Evolutionary conservation across 768 basidiomycete species (phyloP).

Genomic region (Trametes punicea): DNA sequence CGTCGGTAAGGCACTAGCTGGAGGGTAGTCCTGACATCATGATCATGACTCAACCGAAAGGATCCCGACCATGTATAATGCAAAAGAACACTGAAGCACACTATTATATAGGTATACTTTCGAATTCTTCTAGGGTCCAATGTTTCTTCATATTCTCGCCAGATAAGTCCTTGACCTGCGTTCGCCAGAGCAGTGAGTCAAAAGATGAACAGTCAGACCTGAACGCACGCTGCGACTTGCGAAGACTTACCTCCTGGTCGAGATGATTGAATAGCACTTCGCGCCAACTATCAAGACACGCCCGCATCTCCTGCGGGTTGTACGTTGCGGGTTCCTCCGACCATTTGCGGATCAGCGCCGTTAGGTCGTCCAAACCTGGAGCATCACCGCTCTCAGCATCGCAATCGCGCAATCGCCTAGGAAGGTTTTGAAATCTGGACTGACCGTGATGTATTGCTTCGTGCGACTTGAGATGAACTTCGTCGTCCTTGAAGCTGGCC

Average conservation of each 20-base stretch:
- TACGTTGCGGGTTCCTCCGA: conserved; percentile 42
- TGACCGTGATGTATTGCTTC: conserved; percentile 52
- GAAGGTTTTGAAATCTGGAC: too few relatives aligned
- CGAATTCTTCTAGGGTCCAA: conserved; percentile 47
- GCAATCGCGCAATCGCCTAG: too few relatives aligned
- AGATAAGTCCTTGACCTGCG: conserved; percentile 45
- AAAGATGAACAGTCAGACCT: not conserved
- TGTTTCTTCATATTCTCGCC: conserved; percentile 52
- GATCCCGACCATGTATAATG: too few relatives aligned
- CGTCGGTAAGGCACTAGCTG: too few relatives aligned
- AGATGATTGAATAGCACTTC: conserved; percentile 50
- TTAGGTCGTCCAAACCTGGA: conserved; percentile 48
- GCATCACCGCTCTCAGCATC: conserved; percentile 4
- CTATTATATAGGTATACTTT: conserved; percentile 30
- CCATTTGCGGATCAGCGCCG: conserved; percentile 41
- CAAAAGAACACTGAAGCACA: not conserved
- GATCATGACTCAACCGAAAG: too few relatives aligned
- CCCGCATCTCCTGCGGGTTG: conserved; percentile 47
- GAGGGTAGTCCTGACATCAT: too few relatives aligned
- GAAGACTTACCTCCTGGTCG: conserved; percentile 46
- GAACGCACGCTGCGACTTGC: too few relatives aligned
- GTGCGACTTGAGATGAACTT: conserved; percentile 48
- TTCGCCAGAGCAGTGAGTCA: not conserved
- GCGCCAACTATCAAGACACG: conserved; percentile 46
- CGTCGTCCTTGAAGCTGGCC: conserved; percentile 44